Evolutionary conservation across 768 basidiomycete species (phyloP).

Genomic region (Lepiota subincarnata): DNA sequence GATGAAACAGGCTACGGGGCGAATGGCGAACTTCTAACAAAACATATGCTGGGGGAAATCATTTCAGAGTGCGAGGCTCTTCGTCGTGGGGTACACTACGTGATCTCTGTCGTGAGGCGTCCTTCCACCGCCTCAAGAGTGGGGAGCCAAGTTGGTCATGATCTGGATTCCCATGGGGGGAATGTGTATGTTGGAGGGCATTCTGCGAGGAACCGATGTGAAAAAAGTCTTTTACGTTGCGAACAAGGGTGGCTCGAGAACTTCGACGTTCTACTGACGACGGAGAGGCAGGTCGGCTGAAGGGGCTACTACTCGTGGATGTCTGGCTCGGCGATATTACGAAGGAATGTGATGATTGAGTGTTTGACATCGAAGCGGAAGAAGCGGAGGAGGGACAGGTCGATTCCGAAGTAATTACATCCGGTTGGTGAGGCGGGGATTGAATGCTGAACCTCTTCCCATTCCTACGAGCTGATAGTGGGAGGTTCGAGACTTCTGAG

Average conservation of each 20-base stretch:
- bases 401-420: neutral
- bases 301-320: neutral
- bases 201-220: conserved; percentile 33
- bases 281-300: conserved; percentile 6
- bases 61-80: neutral
- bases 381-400: conserved; percentile 6
- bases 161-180: neutral
- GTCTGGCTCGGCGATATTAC: neutral
- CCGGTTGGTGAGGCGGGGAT: conserved; percentile 23
- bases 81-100: conserved; percentile 8
- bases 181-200: neutral
- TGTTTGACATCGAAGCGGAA: neutral
- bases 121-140: conserved; percentile 1
- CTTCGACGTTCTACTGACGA: conserved; percentile 33
- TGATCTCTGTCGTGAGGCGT: conserved; percentile 3
- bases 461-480: conserved; percentile 22
- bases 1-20: neutral
- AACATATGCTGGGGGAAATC: neutral
- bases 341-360: neutral
- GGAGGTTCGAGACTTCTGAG: conserved; percentile 20
- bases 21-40: neutral
- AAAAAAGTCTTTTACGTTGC: conserved; percentile 61
- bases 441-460: conserved; percentile 33
- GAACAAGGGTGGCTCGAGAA: conserved; percentile 44
- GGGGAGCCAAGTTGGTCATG: neutral